Percentiles rank a stretch among this genome's conserved stretches.
Evolutionary conservation across 306 rosid genomes (phyloP).

Genomic region (Vicia sativa): DNA sequence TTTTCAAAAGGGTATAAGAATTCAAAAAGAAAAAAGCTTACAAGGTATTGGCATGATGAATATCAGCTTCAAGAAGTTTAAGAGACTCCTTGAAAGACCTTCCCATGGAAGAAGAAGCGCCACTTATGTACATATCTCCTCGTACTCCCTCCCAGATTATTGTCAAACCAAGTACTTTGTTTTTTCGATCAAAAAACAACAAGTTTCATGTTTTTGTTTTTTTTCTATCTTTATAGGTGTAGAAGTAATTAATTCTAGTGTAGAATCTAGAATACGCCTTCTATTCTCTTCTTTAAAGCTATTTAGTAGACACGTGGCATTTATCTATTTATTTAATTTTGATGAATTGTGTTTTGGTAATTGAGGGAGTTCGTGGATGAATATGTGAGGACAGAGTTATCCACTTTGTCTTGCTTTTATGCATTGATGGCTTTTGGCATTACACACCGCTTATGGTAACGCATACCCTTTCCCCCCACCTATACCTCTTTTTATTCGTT

Average conservation of each 20-base stretch:
- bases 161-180: neutral
- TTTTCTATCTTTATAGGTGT: constrained; percentile 20
- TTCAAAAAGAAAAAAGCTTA: constrained; percentile 42
- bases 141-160: neutral
- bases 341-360: neutral
- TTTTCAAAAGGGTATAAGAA: neutral
- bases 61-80: constrained; percentile 97
- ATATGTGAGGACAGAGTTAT: constrained; percentile 33
- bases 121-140: constrained; percentile 64
- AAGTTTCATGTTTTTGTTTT: neutral
- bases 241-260: neutral
- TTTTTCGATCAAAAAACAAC: constrained; percentile 9
- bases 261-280: neutral
- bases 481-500: no score
- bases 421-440: constrained; percentile 42
- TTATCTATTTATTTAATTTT: constrained; percentile 5
- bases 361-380: neutral
- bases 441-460: neutral
- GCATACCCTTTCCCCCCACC: no score
- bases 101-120: constrained; percentile 62
- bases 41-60: constrained; percentile 96
- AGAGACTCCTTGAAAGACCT: constrained; percentile 97
- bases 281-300: constrained; percentile 38
- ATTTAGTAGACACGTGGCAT: constrained; percentile 53
- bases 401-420: constrained; percentile 22